Evolutionary conservation across 2,329 filamentous ascomycete genomes (phyloP), one percentile per base, ranked within the genome.

Genomic region (Colletotrichum musicola): DNA sequence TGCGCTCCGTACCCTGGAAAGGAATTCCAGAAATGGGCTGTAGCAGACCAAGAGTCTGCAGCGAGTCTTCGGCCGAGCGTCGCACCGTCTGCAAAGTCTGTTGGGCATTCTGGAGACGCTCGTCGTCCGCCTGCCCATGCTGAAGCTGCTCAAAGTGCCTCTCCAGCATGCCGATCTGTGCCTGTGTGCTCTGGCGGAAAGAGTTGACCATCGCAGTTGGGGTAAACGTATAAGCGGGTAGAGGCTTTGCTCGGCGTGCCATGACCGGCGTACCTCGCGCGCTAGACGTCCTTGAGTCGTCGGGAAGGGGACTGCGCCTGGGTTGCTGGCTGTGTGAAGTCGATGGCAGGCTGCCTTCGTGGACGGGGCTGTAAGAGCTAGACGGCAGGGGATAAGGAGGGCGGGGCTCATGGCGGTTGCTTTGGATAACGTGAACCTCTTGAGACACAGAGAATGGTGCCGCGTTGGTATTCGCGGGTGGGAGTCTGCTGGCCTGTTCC

Each of bases 351-450:
- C 49, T 42, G 42, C 62, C 65, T 46, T 68, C 65, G 2, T 68
- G 54, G 12, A 65, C 55, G 6, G 65, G 55, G 18, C 42, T 65
- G 42, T 68, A 68, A 20, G 62, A 65, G 56, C 46, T 59, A 10
- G 58, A 63, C 1, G 65, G 62, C 22, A 68, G 42, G 4, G 65
- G 12, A 10, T 65, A 59, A n/a, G 65, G 25, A 30, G 56, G 62
- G 7, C 62, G 62, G 38, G 62, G 40, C 18, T 65, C 55, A 7
- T 54, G 55, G 50, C 65, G 65, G 55, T 46, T 65, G 62, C 55
- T 65, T 49, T 68, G 65, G 12, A 68, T 56, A 12, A 68, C 22
- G 42, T 68, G 62, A 10, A 68, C 65, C 55, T 68, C 65, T 20
- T 65, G 62, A 13, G 59, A 46, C 50, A 64, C 13, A 14, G 55